Base-by-base conservation (phyloP, 192 early-diverging fungal genomes). In the Coemansia sp. region DNA sequence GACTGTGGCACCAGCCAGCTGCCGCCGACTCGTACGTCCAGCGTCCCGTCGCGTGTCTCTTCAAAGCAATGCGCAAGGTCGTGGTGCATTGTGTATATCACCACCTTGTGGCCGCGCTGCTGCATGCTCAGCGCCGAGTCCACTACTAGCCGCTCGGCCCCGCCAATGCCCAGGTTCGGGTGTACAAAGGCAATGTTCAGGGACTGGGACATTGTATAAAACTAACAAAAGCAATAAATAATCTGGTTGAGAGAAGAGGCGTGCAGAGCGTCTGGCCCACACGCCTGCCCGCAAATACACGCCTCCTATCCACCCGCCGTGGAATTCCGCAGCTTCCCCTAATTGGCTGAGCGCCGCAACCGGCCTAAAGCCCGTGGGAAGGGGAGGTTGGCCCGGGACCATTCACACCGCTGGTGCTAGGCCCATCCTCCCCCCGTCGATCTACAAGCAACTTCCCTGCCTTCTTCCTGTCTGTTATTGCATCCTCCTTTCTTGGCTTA, bases 131-230 rank as follows among this genome's bases (percentile, higher is more conserved):
- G 60, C 5, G 91, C 92, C 1, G 91, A 85, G 73, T 98, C 94
- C 10, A 98, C 90, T 0, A 98, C 85, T 13, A 98, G 78, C 14
- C 94, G 79, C 64, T 98, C 94, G 4, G 94, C 94, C 19, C 94
- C 94, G 49, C 92, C 92, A 31, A 96, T 96, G 21, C 94, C 94
- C 2, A 97, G 73, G 59, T 97, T 88, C 7, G 94, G 94, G 51
- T 97, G 94, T 18, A 97, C 65, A 64, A 97, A 91, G 12, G 82
- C 90, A 28, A 94, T 52, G 6, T 55, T 82, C 3, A 86, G 67
- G 5, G 29, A 23, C 21, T 29, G 17, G 13, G 23, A 27, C 61
- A 64, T 64, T 33, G 6, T 9, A 17, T 17, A 31, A 4, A 49
- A 29, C 27, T 37, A 16, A 23, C 13, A 14, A 33, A n/a, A n/a